Conservation (phyloP, 2,329 filamentous ascomycete genomes). For the Falciphora oryzae region DNA sequence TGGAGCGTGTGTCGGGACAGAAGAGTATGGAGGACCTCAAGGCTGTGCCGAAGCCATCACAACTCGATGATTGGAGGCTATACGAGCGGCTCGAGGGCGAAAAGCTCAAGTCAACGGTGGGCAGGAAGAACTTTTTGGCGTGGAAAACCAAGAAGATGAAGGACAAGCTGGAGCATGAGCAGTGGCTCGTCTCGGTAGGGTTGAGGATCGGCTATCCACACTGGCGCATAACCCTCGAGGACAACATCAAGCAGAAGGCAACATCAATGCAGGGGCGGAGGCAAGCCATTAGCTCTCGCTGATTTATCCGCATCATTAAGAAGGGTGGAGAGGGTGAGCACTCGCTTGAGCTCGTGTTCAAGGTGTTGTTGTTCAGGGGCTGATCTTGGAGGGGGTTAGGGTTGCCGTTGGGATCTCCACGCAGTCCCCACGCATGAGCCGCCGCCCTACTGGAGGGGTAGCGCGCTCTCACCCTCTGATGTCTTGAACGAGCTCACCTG, state of each 20-base stretch:
- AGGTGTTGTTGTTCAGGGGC: background rate
- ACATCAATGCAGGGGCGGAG: constrained; percentile 6
- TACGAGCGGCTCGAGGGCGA: constrained; percentile 42
- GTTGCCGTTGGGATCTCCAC: background rate
- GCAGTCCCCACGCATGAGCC: background rate
- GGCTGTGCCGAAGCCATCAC: constrained; percentile 45
- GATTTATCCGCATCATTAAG: background rate
- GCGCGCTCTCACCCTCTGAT: background rate
- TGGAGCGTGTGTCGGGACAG: constrained; percentile 40
- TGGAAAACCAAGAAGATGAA: constrained; percentile 9
- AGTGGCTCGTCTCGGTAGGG: constrained; percentile 11
- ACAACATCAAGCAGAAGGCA: constrained; percentile 2
- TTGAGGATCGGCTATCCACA: constrained; percentile 4
- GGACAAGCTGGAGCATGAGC: constrained; percentile 8
- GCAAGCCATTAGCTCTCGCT: constrained; percentile 1
- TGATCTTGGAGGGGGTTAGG: background rate
- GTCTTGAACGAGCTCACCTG: background rate
- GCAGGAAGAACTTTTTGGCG: background rate
- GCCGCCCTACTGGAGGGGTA: background rate
- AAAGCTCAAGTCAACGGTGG: constrained; percentile 23
- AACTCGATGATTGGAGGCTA: constrained; percentile 50
- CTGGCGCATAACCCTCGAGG: constrained; percentile 1
- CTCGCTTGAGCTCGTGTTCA: background rate
- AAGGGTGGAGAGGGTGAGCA: background rate
- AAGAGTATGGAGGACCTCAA: constrained; percentile 34